Conservation (phyloP, 2,329 filamentous ascomycete species). For the Colletotrichum paranaense region DNA sequence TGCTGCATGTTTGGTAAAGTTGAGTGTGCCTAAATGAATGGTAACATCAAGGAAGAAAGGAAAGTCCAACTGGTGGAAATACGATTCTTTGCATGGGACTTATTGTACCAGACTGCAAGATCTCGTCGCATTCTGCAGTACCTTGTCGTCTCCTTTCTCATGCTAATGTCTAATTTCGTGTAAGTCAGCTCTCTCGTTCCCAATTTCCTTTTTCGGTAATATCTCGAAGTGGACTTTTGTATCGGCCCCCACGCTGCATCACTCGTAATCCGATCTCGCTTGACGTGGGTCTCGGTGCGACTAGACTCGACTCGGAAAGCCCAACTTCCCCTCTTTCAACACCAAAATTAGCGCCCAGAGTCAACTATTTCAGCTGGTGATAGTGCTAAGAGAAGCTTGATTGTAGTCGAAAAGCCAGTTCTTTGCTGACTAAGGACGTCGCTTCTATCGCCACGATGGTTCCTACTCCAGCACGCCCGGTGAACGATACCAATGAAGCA, state of each 20-base stretch:
- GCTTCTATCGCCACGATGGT: background rate
- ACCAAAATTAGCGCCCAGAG: slow-evolving; percentile 8
- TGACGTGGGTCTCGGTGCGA: slow-evolving; percentile 3
- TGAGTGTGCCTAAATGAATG: background rate
- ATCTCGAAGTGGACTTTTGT: background rate
- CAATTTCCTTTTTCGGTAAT: slow-evolving; percentile 2
- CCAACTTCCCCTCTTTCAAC: slow-evolving; percentile 23
- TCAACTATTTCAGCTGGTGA: background rate
- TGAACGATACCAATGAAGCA: background rate
- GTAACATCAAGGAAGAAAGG: background rate
- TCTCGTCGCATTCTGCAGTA: background rate
- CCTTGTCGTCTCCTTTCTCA: background rate
- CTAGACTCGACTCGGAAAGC: slow-evolving; percentile 1
- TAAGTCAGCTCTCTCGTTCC: background rate
- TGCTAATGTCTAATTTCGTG: background rate
- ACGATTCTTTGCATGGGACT: background rate
- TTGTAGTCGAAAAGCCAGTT: background rate
- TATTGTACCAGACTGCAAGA: background rate
- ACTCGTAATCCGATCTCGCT: slow-evolving; percentile 23
- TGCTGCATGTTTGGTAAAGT: background rate
- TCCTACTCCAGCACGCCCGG: background rate
- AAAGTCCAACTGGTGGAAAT: background rate
- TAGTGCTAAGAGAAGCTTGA: background rate
- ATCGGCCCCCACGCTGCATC: background rate
- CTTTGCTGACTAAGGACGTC: background rate